phyloP scores from a whole-genome alignment of 176 grass and related monocot genomes.

The Elaeis guineensis region DNA sequence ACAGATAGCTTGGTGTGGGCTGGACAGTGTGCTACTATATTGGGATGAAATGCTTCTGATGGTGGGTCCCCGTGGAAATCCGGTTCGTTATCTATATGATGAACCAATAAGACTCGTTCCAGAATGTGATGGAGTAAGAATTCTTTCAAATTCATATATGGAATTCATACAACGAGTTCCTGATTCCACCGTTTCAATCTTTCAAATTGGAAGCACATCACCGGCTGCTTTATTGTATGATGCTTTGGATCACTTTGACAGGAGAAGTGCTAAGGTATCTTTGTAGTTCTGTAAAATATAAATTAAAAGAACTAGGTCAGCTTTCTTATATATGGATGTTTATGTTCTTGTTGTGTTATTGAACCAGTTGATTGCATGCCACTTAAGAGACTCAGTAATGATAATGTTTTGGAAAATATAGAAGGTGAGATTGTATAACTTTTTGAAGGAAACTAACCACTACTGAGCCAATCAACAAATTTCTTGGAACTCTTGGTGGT shows the following conservation, averaged over 20 bases:
- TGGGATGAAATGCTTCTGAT: conserved; percentile 83
- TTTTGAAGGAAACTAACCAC: too few species aligned
- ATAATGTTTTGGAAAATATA: too few species aligned
- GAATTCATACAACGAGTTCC: conserved; percentile 89
- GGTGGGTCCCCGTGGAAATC: conserved; percentile 84
- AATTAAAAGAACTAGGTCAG: too few species aligned
- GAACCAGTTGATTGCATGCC: neutral
- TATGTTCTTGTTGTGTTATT: neutral
- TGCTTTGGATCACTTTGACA: conserved; percentile 95
- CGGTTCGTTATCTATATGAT: conserved; percentile 75
- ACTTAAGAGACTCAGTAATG: too few species aligned
- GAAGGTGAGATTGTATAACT: too few species aligned
- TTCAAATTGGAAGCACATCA: conserved; percentile 84
- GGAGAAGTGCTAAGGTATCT: conserved; percentile 83
- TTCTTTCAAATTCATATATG: conserved; percentile 95
- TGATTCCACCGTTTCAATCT: conserved; percentile 78
- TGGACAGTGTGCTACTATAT: conserved; percentile 90
- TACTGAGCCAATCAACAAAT: too few species aligned
- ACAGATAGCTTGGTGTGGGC: conserved; percentile 91
- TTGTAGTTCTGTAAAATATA: neutral
- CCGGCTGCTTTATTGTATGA: conserved; percentile 89
- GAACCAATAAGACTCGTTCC: conserved; percentile 91
- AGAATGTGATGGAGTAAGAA: conserved; percentile 92
- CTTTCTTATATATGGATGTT: too few species aligned
- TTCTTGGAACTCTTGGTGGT: too few species aligned